phyloP scores from a whole-genome alignment of 169 alveolate species.

The Plasmodium inui region DNA sequence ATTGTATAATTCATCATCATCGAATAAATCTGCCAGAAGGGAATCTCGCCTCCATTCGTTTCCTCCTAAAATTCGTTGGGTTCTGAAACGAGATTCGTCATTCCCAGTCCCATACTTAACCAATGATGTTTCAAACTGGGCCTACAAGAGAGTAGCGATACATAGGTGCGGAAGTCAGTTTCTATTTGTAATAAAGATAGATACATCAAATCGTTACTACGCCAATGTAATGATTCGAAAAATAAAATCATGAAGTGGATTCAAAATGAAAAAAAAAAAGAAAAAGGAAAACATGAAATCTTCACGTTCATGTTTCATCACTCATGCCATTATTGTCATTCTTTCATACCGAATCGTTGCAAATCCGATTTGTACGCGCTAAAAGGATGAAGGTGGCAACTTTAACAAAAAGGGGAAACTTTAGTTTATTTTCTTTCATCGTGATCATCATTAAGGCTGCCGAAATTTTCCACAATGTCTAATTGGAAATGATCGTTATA shows the following conservation, averaged over 20 bases:
- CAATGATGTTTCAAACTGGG: not conserved
- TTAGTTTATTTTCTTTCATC: not conserved
- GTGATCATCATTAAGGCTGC: not conserved
- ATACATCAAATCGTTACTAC: not conserved
- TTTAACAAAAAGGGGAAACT: not conserved
- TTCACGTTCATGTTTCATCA: not conserved
- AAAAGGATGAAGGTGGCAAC: not conserved
- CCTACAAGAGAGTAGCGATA: not conserved
- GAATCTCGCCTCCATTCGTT: not conserved
- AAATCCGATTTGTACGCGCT: not conserved
- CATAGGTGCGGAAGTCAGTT: not conserved
- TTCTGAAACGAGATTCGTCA: not conserved
- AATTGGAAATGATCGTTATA: not conserved
- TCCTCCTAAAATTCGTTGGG: not conserved
- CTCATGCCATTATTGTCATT: not conserved
- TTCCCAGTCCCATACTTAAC: not conserved
- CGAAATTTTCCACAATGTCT: not conserved
- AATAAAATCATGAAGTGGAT: not conserved
- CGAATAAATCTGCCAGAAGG: not conserved
- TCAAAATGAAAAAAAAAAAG: not conserved
- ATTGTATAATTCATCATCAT: not conserved
- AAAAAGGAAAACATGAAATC: not conserved
- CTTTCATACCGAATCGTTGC: not conserved
- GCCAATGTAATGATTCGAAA: not conserved
- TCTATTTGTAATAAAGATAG: not conserved